Conservation (phyloP, 192 early-diverging fungal genomes). For the Backusella mclennaniae region DNA sequence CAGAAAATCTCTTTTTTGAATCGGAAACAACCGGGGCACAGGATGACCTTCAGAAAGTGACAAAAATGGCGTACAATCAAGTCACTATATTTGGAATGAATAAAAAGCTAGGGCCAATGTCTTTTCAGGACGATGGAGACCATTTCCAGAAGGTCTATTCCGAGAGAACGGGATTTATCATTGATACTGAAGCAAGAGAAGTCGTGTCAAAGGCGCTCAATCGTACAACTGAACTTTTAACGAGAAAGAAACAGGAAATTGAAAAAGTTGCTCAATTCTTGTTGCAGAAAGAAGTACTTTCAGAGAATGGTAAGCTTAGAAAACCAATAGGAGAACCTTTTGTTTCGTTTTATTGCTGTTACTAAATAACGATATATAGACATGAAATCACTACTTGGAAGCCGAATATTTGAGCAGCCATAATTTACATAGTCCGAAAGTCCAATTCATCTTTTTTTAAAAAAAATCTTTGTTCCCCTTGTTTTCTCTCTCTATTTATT, state of each 20-base stretch:
- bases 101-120: constrained; percentile 79
- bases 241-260: constrained; percentile 78
- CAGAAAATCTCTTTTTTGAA: constrained; percentile 92
- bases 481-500: too few relatives aligned
- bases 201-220: constrained; percentile 80
- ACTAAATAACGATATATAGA: too few relatives aligned
- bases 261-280: constrained; percentile 90
- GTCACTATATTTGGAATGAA: constrained; percentile 96
- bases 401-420: too few relatives aligned
- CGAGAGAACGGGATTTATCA: constrained; percentile 90
- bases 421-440: too few relatives aligned
- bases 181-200: constrained; percentile 93
- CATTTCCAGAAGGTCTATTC: constrained; percentile 92
- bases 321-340: too few relatives aligned
- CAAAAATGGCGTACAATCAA: constrained; percentile 94
- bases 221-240: constrained; percentile 80
- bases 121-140: constrained; percentile 63
- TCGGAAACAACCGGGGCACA: constrained; percentile 92
- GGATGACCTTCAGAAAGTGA: constrained; percentile 98
- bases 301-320: constrained; percentile 63
- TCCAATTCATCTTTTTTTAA: too few relatives aligned
- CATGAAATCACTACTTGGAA: too few relatives aligned
- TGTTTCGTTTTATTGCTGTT: too few relatives aligned
- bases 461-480: too few relatives aligned
- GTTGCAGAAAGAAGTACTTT: constrained; percentile 95